These are phyloP conservation scores for Silene latifolia DNA, from an alignment of 148 eudicot species.

Conservation along the genomic window DNA sequence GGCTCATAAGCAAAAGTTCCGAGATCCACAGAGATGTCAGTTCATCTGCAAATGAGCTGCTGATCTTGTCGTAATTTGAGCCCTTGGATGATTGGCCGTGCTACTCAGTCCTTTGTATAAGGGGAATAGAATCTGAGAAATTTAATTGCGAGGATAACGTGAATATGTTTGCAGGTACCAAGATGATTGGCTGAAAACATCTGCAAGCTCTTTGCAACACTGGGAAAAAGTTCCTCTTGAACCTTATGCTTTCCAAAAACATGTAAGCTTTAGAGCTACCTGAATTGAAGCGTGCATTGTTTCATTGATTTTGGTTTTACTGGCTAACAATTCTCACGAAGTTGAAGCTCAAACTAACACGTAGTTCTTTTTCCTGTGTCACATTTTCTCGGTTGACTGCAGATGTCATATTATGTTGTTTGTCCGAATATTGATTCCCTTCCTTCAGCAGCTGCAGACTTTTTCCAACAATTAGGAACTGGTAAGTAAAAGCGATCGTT, in stretches of 20 bases:
- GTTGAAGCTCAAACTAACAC: not conserved
- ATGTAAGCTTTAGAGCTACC: constrained; percentile 42
- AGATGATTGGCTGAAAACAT: constrained; percentile 97
- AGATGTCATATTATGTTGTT: constrained; percentile 89
- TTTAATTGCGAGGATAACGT: constrained; percentile 1
- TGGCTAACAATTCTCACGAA: not conserved
- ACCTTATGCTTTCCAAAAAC: constrained; percentile 88
- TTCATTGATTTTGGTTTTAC: not conserved
- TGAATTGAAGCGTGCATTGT: not conserved
- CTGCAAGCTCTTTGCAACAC: constrained; percentile 77
- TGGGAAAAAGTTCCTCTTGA: constrained; percentile 99
- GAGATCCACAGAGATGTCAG: not conserved
- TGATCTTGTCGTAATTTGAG: constrained; percentile 4
- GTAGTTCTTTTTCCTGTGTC: not conserved
- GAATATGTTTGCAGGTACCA: constrained; percentile 58
- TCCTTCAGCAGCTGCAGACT: constrained; percentile 73
- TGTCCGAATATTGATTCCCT: constrained; percentile 92
- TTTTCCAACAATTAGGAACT: constrained; percentile 89
- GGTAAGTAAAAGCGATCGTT: constrained; percentile 45
- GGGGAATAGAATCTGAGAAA: not conserved
- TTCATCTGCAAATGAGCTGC: not conserved
- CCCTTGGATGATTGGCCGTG: not conserved
- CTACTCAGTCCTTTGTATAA: not conserved
- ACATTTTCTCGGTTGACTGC: constrained; percentile 25
- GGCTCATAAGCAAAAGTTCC: not conserved